Conservation (phyloP, 768 basidiomycete genomes). For the Boletus sp. region DNA sequence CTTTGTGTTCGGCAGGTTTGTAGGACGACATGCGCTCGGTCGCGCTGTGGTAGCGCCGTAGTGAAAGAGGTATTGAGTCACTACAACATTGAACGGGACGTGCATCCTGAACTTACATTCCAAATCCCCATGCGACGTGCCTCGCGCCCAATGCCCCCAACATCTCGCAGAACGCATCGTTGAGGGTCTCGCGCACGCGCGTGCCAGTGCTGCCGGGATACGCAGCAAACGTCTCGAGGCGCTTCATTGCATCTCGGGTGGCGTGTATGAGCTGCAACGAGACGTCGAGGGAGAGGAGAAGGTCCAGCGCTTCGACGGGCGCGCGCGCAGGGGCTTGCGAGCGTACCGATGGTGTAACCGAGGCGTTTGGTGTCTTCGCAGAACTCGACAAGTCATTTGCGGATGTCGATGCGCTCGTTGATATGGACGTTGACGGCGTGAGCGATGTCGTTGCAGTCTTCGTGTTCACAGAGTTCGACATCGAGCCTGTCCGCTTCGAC, state of each 20-base stretch:
- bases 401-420: background rate
- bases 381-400: background rate
- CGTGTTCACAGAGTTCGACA: background rate
- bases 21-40: conserved; percentile 88
- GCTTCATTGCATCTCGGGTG: conserved; percentile 86
- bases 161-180: conserved; percentile 89
- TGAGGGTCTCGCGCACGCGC: conserved; percentile 88
- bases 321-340: conserved; percentile 20
- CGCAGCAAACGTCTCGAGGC: conserved; percentile 83
- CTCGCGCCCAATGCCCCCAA: conserved; percentile 72
- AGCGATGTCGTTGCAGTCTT: background rate
- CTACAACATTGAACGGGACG: background rate
- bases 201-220: conserved; percentile 89
- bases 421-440: background rate
- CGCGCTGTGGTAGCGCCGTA: conserved; percentile 50
- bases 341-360: background rate
- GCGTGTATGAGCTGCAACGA: conserved; percentile 92
- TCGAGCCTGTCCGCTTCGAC: background rate
- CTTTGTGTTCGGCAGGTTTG: conserved; percentile 83
- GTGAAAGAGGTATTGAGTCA: background rate
- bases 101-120: conserved; percentile 45
- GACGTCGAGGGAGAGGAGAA: conserved; percentile 87
- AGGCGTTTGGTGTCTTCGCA: background rate
- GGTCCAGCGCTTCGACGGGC: conserved; percentile 54
- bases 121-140: conserved; percentile 82